phyloP scores from a whole-genome alignment of 345 rosid genomes.

The Nephelium lappaceum region DNA sequence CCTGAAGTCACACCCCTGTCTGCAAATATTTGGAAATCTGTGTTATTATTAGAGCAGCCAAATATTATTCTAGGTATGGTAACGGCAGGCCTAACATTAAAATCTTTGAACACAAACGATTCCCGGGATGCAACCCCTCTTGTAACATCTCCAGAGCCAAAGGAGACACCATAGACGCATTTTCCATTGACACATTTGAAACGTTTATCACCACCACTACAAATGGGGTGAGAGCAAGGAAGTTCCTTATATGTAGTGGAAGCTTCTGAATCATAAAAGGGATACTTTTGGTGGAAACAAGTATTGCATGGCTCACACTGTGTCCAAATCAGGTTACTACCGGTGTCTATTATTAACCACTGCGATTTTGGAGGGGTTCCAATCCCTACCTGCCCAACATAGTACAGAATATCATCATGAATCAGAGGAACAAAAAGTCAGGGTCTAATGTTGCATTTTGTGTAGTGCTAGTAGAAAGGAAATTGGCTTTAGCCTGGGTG shows the following conservation, averaged over 20 bases:
- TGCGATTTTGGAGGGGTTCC: neutral
- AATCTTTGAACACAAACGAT: slow-evolving; percentile 9
- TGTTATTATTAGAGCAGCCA: slow-evolving; percentile 25
- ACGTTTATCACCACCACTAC: neutral
- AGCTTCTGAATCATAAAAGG: slow-evolving; percentile 7
- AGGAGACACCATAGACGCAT: too few species aligned
- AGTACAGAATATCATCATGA: neutral
- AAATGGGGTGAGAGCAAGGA: slow-evolving; percentile 23
- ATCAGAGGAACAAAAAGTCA: neutral
- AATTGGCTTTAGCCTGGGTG: neutral
- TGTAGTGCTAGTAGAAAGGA: neutral
- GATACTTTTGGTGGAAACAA: slow-evolving; percentile 17
- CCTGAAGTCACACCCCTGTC: neutral
- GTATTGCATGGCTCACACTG: slow-evolving; percentile 30
- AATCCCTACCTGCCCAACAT: neutral
- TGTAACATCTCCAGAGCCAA: neutral
- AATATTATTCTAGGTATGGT: slow-evolving; percentile 13
- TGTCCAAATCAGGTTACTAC: slow-evolving; percentile 25
- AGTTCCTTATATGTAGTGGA: slow-evolving; percentile 12
- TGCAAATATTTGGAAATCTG: neutral
- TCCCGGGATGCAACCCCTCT: slow-evolving; percentile 24
- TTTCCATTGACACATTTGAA: slow-evolving; percentile 13
- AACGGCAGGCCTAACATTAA: too few species aligned
- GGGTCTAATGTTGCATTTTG: neutral
- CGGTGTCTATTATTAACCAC: neutral